These are phyloP conservation scores for Mimosa bimucronata DNA, from an alignment of 306 rosid genomes.

Conservation along the genomic window DNA sequence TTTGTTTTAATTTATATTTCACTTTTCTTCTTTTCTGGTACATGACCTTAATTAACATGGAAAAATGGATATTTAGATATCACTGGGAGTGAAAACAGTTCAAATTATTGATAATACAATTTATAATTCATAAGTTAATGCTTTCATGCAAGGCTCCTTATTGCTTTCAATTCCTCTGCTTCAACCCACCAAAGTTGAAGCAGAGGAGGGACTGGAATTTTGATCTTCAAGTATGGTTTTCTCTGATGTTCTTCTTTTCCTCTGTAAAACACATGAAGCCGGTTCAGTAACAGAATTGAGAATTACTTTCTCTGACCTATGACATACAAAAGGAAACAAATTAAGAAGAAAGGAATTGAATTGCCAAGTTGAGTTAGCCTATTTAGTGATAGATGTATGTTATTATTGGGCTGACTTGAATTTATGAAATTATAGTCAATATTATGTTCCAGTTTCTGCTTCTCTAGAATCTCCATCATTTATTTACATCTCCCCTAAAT, in stretches of 20 bases:
- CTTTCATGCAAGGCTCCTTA: neutral
- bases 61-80: neutral
- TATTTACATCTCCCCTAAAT: neutral
- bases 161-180: neutral
- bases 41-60: slow-evolving; percentile 3
- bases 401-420: slow-evolving; percentile 3
- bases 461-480: neutral
- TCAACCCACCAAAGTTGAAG: neutral
- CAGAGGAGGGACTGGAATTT: neutral
- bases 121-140: neutral
- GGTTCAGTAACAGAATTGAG: neutral
- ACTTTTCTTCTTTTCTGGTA: neutral
- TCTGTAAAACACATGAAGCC: neutral
- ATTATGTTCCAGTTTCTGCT: neutral
- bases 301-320: neutral
- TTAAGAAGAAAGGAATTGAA: neutral
- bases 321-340: neutral
- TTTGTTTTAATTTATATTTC: slow-evolving; percentile 4
- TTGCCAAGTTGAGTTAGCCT: neutral
- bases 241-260: neutral
- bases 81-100: neutral
- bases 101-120: neutral
- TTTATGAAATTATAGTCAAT: neutral
- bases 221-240: neutral
- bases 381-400: neutral